Base-by-base conservation (phyloP, 2,329 filamentous ascomycete species). In the Beauveria pseudobassiana region DNA sequence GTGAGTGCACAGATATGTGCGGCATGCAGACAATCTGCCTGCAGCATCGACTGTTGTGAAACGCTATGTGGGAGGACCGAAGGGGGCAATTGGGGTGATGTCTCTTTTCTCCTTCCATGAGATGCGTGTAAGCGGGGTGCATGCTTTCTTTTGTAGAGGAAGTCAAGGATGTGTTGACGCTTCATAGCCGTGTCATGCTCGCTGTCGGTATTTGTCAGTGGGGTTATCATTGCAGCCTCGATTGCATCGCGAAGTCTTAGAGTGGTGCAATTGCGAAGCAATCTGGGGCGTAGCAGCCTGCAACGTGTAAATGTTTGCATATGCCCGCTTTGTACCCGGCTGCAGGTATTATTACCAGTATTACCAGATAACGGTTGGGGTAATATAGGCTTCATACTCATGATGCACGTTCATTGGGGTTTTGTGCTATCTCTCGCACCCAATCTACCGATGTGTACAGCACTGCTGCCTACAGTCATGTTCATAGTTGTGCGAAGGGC, bases 101-200 rank as follows among this genome's bases (percentile, higher is more conserved):
- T 45, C 56, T 59, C 56, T 59, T 59, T 59, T 51, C 56, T 43
- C 56, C 43, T 26, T 55, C 20, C n/a, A 20, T 51, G 3, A 26
- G 45, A 9, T 28, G 45, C 56, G 30, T 51, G 46, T 49, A 42
- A 42, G 56, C 30, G 56, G 56, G 43, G 56, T 20, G 16, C 34
- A 26, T 28, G n/a, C 10, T 26, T 57, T 28, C 22, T 49, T 24
- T 30, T 26, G 26, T 7, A 26, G 24, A 49, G 26, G 14, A 40
- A 38, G 34, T 38, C 28, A 48, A 46, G n/a, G 43, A 56, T 45
- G n/a, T 24, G 20, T 54, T 22, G 14, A 38, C 34, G 34, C 51
- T 26, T 43, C 38, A 40, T 54, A n/a, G n/a, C 34, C 20, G 20
- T 40, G n/a, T 40, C 50, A 53, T 24, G n/a, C 30, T 38, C 10